Conservation (phyloP, 768 basidiomycete genomes). For the Amylocystis lapponica region DNA sequence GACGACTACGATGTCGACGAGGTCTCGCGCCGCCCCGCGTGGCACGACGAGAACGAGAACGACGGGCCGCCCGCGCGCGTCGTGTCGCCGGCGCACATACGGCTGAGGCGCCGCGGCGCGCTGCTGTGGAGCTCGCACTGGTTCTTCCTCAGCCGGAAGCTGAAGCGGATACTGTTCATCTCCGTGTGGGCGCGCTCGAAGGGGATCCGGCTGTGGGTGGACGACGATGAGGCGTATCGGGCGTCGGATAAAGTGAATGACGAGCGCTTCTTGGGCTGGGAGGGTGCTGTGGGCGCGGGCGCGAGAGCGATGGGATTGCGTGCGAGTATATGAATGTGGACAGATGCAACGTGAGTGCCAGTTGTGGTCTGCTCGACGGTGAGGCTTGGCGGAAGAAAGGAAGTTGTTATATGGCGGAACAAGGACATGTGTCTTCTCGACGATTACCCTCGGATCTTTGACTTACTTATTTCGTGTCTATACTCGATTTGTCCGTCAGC, state of each 20-base stretch:
- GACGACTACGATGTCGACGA: slow-evolving; percentile 78
- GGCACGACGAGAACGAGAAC: slow-evolving; percentile 22
- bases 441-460: no score
- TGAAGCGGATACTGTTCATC: slow-evolving; percentile 88
- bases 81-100: slow-evolving; percentile 34
- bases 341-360: background rate
- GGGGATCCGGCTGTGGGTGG: slow-evolving; percentile 44
- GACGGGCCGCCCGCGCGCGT: slow-evolving; percentile 26
- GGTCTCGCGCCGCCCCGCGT: slow-evolving; percentile 13
- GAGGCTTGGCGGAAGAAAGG: no score
- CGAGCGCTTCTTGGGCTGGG: slow-evolving; percentile 78
- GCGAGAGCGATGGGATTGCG: slow-evolving; percentile 70
- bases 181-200: slow-evolving; percentile 85
- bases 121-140: slow-evolving; percentile 95
- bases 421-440: no score
- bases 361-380: no score
- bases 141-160: slow-evolving; percentile 93
- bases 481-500: no score
- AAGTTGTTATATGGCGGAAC: no score
- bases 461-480: no score
- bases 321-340: background rate
- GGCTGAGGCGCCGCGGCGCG: slow-evolving; percentile 62
- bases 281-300: slow-evolving; percentile 72
- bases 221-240: slow-evolving; percentile 29
- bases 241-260: slow-evolving; percentile 26